Evolutionary conservation across 1,284 basidiomycete species (phyloP), one percentile per base, ranked within the genome.

Genomic region (Sanguinoderma infundibulare): DNA sequence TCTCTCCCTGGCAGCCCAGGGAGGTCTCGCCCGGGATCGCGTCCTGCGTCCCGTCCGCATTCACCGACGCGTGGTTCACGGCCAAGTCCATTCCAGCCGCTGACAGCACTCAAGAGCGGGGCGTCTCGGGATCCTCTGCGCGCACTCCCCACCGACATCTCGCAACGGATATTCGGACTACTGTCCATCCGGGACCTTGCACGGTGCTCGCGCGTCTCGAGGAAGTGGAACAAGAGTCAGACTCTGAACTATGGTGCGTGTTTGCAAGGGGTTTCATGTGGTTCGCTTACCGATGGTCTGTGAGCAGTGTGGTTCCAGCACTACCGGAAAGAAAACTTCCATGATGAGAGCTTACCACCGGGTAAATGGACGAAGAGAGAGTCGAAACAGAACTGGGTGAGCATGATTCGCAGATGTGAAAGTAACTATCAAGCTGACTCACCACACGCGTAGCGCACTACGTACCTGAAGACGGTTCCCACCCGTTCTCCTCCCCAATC

Each of bases 341-440:
- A 90, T 55, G 91, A 92, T 63, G 87, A 87, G 39, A 86, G 83
- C 62, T 73, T 93, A 44, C 91, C 91, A 4, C 81, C 87, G 8
- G 91, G 91, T 20, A 93, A 93, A 73, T 94, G 91, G 91, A 91
- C 91, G n/a, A 87, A 88, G 68, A 82, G 89, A 57, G 91, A 94
- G 72, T 93, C 91, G 6, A 94, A 92, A 72, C 89, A 92, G 75
- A 91, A 90, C 68, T 94, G 91, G 91, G 89, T 90, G 64, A 24
- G 83, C 72, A 9, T 22, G 55, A 32, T 30, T 44, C 42, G 30
- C 49, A 12, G 32, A 15, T 32, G 10, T 9, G 36, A 53, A 10
- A 32, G 17, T n/a, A 32, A 26, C 17, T 5, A 5, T 39, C 7
- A 20, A 49, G 10, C 10, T 40, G 7, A 35, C 28, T 39, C 30